Base-by-base conservation (phyloP, 106 monocot genomes). In the Vanilla planifolia region DNA sequence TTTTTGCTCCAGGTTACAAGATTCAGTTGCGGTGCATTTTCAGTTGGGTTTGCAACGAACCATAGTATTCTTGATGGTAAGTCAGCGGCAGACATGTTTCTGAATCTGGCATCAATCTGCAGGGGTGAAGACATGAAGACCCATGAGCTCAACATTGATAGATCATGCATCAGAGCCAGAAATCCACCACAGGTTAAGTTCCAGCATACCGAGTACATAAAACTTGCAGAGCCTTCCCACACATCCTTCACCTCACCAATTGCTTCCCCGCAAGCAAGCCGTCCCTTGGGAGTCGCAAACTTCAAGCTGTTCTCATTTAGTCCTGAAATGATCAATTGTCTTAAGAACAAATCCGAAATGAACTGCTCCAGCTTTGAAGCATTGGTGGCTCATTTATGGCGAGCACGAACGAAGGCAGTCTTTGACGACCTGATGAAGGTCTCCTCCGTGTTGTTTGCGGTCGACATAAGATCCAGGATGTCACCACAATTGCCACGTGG, bases 11-110 rank as follows among this genome's bases (percentile, higher is more conserved):
- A 93, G 89, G 85, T 93, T 0, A 93, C 89, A 13, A 76, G 45
- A 46, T 89, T 89, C 66, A 68, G 59, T 14, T 93, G 93, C 33
- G 88, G 93, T 3, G 89, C 89, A 4, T 89, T 79, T 73, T 85
- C 79, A 0, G 47, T 93, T 8, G 93, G 88, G 16, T 82, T 85
- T 19, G 76, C 74, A 42, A 79, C 68, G 6, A 93, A 82, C 62
- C 92, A 93, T 74, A 76, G 81, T 75, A 63, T 82, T 27, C 64
- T 88, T 21, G 92, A 93, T 36, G 88, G 92, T 1, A 73, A 64
- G 40, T 80, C 92, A 11, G 92, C 92, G 4, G 72, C 67, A 2
- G 88, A 84, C 48, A 92, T 92, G 92, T 64, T 92, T 8, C 33
- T 70, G 36, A 76, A 64, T 48, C 66, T 92, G 0, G 88, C 84